These are phyloP conservation scores for Aristolochia contorta DNA, from an alignment of 164 flowering plant species.

Conservation along the genomic window DNA sequence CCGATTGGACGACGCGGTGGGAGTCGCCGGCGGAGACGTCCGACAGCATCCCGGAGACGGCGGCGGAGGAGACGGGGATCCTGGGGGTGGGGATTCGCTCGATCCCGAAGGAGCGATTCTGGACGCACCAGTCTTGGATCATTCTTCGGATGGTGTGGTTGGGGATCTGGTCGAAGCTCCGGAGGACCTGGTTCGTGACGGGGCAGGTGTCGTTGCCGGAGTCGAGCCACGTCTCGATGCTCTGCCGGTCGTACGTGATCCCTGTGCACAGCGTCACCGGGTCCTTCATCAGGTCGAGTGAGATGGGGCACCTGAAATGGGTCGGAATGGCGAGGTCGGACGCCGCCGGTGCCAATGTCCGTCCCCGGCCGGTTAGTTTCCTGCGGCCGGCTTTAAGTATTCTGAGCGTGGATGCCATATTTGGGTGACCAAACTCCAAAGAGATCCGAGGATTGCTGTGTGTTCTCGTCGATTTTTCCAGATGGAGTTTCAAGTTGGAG, in stretches of 20 bases:
- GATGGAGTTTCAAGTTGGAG: background rate
- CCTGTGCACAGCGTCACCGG: slow-evolving; percentile 81
- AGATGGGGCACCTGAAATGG: slow-evolving; percentile 74
- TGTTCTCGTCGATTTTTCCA: background rate
- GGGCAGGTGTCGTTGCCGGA: slow-evolving; percentile 61
- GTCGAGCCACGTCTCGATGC: slow-evolving; percentile 80
- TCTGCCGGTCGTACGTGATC: slow-evolving; percentile 68
- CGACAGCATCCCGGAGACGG: slow-evolving; percentile 32
- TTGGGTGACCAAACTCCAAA: background rate
- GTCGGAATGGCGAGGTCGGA: slow-evolving; percentile 41
- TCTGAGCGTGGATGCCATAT: slow-evolving; percentile 48
- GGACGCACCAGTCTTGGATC: slow-evolving; percentile 90
- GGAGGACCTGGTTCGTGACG: slow-evolving; percentile 41
- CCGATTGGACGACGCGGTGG: slow-evolving; percentile 22
- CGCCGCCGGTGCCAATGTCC: background rate
- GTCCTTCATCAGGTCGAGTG: slow-evolving; percentile 83
- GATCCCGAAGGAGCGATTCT: slow-evolving; percentile 42
- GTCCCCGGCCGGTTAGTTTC: slow-evolving; percentile 9
- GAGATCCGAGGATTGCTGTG: background rate
- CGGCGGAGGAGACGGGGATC: slow-evolving; percentile 32
- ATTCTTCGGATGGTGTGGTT: slow-evolving; percentile 58
- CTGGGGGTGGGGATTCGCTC: slow-evolving; percentile 83
- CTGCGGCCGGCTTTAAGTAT: slow-evolving; percentile 23
- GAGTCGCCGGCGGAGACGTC: slow-evolving; percentile 15
- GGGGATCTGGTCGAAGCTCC: slow-evolving; percentile 45